These are phyloP conservation scores for Globisporangium nagaii DNA, from an alignment of 352 stramenopile genomes.

Conservation along the genomic window DNA sequence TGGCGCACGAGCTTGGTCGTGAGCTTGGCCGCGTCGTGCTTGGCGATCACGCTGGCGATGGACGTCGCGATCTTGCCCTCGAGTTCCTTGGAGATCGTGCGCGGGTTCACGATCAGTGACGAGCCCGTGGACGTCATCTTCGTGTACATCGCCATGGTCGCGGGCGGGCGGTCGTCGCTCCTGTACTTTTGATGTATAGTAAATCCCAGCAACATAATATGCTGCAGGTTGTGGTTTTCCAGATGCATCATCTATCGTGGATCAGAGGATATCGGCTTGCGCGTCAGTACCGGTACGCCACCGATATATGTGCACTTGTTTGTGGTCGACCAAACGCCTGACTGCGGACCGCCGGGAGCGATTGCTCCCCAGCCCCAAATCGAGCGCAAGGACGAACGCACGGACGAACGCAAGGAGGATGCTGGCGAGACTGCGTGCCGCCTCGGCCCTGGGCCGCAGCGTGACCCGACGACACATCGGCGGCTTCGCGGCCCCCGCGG, in stretches of 20 bases:
- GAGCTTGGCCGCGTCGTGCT: constrained; percentile 58
- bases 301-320: too few species aligned
- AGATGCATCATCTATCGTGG: too few species aligned
- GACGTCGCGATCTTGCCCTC: constrained; percentile 71
- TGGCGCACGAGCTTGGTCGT: constrained; percentile 80
- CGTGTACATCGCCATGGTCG: constrained; percentile 63
- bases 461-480: constrained; percentile 45
- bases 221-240: too few species aligned
- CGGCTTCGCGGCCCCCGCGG: constrained; percentile 26
- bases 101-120: constrained; percentile 65
- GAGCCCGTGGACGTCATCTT: constrained; percentile 71
- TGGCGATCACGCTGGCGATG: constrained; percentile 61
- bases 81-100: constrained; percentile 78
- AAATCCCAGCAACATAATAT: background rate
- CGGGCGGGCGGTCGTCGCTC: background rate
- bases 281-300: too few species aligned
- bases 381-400: background rate
- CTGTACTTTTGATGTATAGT: background rate
- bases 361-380: background rate
- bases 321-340: background rate
- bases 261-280: too few species aligned
- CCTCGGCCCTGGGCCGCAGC: constrained; percentile 12
- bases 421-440: constrained; percentile 32
- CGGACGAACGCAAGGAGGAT: constrained; percentile 16
- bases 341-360: constrained; percentile 2